phyloP scores from a whole-genome alignment of 2,329 filamentous ascomycete genomes.

The Microdochium trichocladiopsis region DNA sequence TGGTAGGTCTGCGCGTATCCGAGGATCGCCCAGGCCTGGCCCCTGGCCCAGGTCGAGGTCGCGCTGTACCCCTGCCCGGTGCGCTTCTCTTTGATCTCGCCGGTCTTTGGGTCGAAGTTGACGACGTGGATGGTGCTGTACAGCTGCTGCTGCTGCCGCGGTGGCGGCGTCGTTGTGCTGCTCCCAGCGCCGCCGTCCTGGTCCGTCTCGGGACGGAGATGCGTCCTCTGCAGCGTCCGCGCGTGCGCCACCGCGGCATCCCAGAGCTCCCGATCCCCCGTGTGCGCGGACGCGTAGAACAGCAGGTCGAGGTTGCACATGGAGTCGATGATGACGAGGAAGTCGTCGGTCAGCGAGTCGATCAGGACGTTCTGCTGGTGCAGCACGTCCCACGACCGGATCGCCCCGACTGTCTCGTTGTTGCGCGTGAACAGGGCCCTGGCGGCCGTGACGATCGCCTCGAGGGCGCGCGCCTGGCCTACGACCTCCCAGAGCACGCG shows the following conservation, averaged over 20 bases:
- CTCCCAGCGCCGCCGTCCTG: conserved; percentile 5
- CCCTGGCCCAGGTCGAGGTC: conserved; percentile 38
- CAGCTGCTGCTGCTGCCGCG: conserved; percentile 14
- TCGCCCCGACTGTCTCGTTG: conserved; percentile 29
- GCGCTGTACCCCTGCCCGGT: conserved; percentile 39
- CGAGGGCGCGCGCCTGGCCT: conserved; percentile 26
- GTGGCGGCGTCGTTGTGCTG: too few relatives aligned
- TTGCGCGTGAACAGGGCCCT: conserved; percentile 34
- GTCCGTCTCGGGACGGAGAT: conserved; percentile 27
- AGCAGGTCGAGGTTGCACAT: conserved; percentile 32
- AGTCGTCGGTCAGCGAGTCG: conserved; percentile 18
- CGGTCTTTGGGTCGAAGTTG: conserved; percentile 35
- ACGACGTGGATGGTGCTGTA: conserved; percentile 36
- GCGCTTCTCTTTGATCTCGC: conserved; percentile 31
- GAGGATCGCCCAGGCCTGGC: conserved; percentile 41
- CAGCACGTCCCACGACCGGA: conserved; percentile 39
- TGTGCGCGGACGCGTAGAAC: conserved; percentile 28
- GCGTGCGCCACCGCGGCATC: conserved; percentile 32
- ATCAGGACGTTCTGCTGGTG: conserved; percentile 19
- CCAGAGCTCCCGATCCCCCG: conserved; percentile 16
- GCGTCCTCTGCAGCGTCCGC: conserved; percentile 25
- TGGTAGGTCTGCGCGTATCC: conserved; percentile 40
- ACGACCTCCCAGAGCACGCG: conserved; percentile 39
- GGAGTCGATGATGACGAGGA: conserved; percentile 33
- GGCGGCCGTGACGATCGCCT: conserved; percentile 33